Base-by-base conservation (phyloP, 129 eudicot species). In the Pittosporum tobira region DNA sequence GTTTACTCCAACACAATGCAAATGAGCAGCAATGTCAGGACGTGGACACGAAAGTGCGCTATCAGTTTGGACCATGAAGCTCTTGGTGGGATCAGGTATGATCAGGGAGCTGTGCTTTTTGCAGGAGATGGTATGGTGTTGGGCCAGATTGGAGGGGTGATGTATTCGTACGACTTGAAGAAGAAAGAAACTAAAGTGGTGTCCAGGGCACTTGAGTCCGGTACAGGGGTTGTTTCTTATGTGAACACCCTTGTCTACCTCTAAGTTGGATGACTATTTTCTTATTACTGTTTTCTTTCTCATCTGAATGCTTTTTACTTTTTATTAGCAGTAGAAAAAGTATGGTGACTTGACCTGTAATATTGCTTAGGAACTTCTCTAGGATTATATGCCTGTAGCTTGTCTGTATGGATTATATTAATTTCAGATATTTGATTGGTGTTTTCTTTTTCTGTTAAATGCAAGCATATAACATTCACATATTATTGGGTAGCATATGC, bases 1-100 rank as follows among this genome's bases (percentile, higher is more conserved):
- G 59, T 64, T 15, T 69, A 70, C 68, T 63, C 80, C 6, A 76
- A 76, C 56, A 79, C 91, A 15, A 83, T 70, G 86, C 80, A 73
- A 53, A 83, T 75, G 78, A 21, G 45, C 29, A 75, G 78, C 51
- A 44, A 10, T 21, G 58, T 59, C 16, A 60, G n/a, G 24, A 51
- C 62, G 31, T 79, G 85, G 91, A 63, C 26, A 3, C 65, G 46
- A 8, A 70, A 55, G 45, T 10, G 19, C 43, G 42, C 29, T 7
- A 36, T 73, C 6, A 6, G 3, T 15, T 36, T 83, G 47, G 43
- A 62, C 47, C 15, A 28, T 16, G 52, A 23, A 13, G 51, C 59
- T 25, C 4, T 60, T 21, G 20, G 48, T 25, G 73, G 63, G 6
- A 15, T 1, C 26, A 14, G 2, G 0, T 3, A 7, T 19, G 72